Evolutionary conservation across 352 stramenopile species (phyloP), one percentile per base, ranked within the genome.

Genomic region (Globisporangium emineosum): DNA sequence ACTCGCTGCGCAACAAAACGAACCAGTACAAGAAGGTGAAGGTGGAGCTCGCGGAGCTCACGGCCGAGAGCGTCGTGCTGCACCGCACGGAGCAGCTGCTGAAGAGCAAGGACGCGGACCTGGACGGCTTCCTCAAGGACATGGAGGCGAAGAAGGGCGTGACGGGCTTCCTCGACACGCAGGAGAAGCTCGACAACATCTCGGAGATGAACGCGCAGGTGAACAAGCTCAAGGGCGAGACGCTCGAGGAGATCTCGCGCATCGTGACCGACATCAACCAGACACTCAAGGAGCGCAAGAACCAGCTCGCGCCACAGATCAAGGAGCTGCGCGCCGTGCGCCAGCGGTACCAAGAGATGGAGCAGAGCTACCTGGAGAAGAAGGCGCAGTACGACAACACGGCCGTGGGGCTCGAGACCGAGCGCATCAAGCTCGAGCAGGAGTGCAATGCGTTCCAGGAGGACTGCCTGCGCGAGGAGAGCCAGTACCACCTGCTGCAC

Each of bases 231-330:
- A 98, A 98, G 65, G 88, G 86, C 10, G 80, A 97, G 70, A 98
- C 90, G 30, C 81, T 98, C 17, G 92, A 98, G 64, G 94, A 98
- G 63, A 98, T 98, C 56, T 97, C 89, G 43, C 77, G 75, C 23
- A 84, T 97, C 35, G 92, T 98, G 15, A 89, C 90, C 8, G 82
- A 97, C 53, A 97, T 98, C 55, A 97, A 95, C 69, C 73, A 96
- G 62, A 88, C 90, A 40, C 76, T 98, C 29, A 96, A 91, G 43
- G 90, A 96, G 54, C 81, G 95, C 23, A 97, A 98, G 67, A 93
- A 88, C 56, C 93, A 97, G 52, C 72, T 98, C 30, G 89, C 92
- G 23, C 94, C 93, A 57, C 88, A 97, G 70, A 97, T 98, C 66
- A 93, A 95, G 60, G 80, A 98, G 64, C 79, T 98, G 19, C 89